Conservation (phyloP, 768 basidiomycete genomes). For the Lentinula edodes region DNA sequence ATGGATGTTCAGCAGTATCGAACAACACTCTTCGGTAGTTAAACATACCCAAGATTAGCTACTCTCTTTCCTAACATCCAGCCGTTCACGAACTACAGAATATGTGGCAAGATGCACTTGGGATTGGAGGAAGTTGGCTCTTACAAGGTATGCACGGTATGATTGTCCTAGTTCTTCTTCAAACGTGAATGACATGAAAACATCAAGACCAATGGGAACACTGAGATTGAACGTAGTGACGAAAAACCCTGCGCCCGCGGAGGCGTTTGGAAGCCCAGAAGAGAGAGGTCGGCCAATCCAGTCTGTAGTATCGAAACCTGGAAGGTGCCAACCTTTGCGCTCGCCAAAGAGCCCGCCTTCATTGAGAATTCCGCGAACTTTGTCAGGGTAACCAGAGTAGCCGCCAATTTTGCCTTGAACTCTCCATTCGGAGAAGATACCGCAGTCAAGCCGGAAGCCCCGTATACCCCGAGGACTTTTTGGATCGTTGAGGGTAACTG, state of each 20-base stretch:
- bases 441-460: constrained; percentile 64
- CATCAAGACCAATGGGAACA: constrained; percentile 38
- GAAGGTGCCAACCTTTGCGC: constrained; percentile 58
- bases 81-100: constrained; percentile 26
- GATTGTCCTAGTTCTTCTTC: not conserved
- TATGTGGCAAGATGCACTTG: not conserved
- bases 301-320: constrained; percentile 40
- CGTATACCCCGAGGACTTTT: constrained; percentile 80
- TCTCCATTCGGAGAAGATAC: constrained; percentile 50
- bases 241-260: constrained; percentile 38
- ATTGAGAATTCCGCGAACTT: constrained; percentile 48
- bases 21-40: not conserved
- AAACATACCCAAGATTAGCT: constrained; percentile 58
- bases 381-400: constrained; percentile 42
- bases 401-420: constrained; percentile 46
- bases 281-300: constrained; percentile 42
- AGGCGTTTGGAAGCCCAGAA: constrained; percentile 29
- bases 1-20: not conserved
- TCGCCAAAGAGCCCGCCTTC: constrained; percentile 56
- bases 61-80: constrained; percentile 86
- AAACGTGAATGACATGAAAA: not conserved
- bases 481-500: constrained; percentile 43
- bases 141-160: constrained; percentile 49
- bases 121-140: not conserved
- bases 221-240: constrained; percentile 39